Base-by-base conservation (phyloP, 192 early-diverging fungal genomes). In the Coemansia sp. region DNA sequence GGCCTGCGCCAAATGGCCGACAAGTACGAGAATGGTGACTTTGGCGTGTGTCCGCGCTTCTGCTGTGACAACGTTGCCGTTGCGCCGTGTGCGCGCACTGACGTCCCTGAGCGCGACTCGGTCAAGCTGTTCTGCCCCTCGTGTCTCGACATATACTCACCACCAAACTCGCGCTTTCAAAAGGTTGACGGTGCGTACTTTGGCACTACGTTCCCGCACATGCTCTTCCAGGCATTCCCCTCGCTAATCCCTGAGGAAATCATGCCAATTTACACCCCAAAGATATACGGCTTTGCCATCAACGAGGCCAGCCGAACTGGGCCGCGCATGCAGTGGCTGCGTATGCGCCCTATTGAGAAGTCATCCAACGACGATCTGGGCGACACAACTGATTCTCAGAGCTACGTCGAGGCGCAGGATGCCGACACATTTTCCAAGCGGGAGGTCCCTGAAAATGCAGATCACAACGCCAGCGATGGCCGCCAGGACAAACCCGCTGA, bases 221-320 rank as follows among this genome's bases (percentile, higher is more conserved):
- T 99, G 65, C 86, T 98, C 51, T 91, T 96, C 75, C 85, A 92
- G 75, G 88, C 88, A 9, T 96, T 89, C 82, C 90, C 94, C 0
- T 86, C 91, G 37, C 65, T 92, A 35, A 73, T 89, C 13, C 92
- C 90, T 13, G 72, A 75, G 16, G 69, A 81, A 4, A 68, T 69
- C 54, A 61, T 71, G 43, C 82, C 82, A 26, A 83, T 90, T 22
- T 97, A 96, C 79, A 74, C 81, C 6, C 93, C 93, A 22, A 85
- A 81, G n/a, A 86, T 99, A 37, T 99, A 94, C 83, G 96, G 96
- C 23, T 98, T 99, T 75, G 83, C 89, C 47, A 83, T 99, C 47
- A 90, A 84, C 74, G 89, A 90, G 78, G 79, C 69, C 57, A 86
- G 88, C 64, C 70, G 69, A 54, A 77, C 83, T 51, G 97, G 93